Base-by-base conservation (phyloP, 129 eudicot genomes). In the Flaveria brownii region DNA sequence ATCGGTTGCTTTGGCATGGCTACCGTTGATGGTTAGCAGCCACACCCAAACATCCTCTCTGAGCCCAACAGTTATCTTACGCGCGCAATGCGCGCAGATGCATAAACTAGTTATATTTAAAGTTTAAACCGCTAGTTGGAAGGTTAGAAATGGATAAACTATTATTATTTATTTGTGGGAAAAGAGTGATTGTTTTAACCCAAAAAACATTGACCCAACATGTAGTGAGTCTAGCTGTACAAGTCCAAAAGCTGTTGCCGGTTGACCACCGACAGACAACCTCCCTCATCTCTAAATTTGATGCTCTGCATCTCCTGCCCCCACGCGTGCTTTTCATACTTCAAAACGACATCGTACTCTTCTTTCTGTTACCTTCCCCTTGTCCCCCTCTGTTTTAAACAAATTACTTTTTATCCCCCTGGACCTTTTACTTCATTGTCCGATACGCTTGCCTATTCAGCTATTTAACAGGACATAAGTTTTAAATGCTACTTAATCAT, bases 231-330 rank as follows among this genome's bases (percentile, higher is more conserved):
- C 43, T 17, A 66, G 60, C 70, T 73, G 77, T 80, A 73, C 74
- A 54, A 65, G 10, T 61, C 73, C 66, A 72, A 79, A 71, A 41
- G 62, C 26, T 61, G 83, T 73, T 66, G 79, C 83, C 75, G 79
- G 83, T 80, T 80, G 83, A 80, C 83, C 83, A 80, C 83, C 79
- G 83, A 80, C 83, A 80, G 83, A 80, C 83, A 80, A 73, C 26
- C 30, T 28, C 28, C 63, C 70, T 80, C 79, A 23, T 43, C 83
- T 52, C 74, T 72, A 72, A 56, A 52, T 50, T 57, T 33, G 47
- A 42, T 72, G 78, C 72, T 33, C 78, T 65, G 49, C 47, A 30
- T 39, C 68, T 60, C 70, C 69, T 7, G 60, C 69, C 65, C 50
- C 77, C 82, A 70, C 82, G 82, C 77, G 54, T 78, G 82, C 77